Base-by-base conservation (phyloP, 495 filamentous ascomycete species). In the Cenococcum geophilum region DNA sequence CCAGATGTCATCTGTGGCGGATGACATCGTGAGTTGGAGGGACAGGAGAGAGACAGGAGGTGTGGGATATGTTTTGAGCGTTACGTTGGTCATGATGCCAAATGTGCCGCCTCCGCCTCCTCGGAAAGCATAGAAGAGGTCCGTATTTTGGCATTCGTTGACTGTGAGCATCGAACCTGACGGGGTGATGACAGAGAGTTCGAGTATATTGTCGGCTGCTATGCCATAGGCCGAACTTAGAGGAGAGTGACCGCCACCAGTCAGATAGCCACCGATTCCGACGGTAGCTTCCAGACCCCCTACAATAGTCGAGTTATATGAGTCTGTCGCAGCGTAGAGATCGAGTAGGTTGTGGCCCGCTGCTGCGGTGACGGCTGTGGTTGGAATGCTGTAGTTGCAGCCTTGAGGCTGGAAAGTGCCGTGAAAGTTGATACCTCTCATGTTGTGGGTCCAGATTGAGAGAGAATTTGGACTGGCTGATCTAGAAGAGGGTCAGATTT, bases 211-310 rank as follows among this genome's bases (percentile, higher is more conserved):
- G 55, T 86, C 81, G 1, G 78, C 77, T 4, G 64, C 78, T 67
- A 85, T 69, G 4, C 82, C 83, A 25, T 75, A 73, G 2, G 64
- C 65, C 5, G 75, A 76, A 1, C 68, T 71, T 36, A 80, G 62
- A 6, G 76, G 69, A 25, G 74, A 75, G 67, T 82, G 78, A 0
- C 83, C 83, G 11, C 82, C 82, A 9, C 77, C 81, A 35, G 80
- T 76, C n/a, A 76, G 72, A 47, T 71, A 84, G 1, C 82, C 80
- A 21, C 82, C 82, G 4, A 64, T 12, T 18, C 59, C 59, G 14
- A 66, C 59, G 10, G 36, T 37, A 16, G 20, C 48, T 1, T 23
- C 25, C 4, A 49, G 2, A 12, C 58, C 49, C 10, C 4, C 58
- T 9, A 55, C 47, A 23, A 55, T 18, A 0, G 42, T 49, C 1